Base-by-base conservation (phyloP, 2,329 filamentous ascomycete species). In the Paecilomyces sp. region DNA sequence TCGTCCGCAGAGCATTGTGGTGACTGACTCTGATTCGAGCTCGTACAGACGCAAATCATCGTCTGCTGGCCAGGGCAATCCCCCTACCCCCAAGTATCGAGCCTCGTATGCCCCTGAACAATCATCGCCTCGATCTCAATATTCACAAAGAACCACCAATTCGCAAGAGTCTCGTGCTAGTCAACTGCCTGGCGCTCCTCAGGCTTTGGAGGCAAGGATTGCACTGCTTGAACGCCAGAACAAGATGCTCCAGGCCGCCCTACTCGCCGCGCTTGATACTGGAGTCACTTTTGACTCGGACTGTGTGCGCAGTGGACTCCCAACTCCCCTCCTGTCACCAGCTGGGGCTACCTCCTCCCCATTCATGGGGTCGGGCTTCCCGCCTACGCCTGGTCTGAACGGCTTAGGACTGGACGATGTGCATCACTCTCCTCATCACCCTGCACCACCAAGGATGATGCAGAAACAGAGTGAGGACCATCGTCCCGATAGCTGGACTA, bases 211-310 rank as follows among this genome's bases (percentile, higher is more conserved):
- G 60, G 70, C 70, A 15, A 74, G 74, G 15, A 68, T 77, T 36
- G 68, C 71, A 8, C 69, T 72, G 24, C 70, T 78, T 7, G 75
- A 77, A 59, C 74, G 72, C 13, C 75, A 78, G 56, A 78, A 78
- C 63, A 72, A 73, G 58, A 70, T 77, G 57, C 72, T 78, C 11
- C 75, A 76, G 36, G 75, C 75, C 5, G 75, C 75, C 34, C 69
- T 78, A 9, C 62, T 76, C 33, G 74, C 75, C 1, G 74, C 75
- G 5, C 63, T 77, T 30, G 73, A 77, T 57, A 71, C 71, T 5
- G 73, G 73, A 6, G 68, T 67, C 31, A 74, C 72, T 51, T 68
- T 67, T 18, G 68, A 69, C 47, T 58, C 70, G 2, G 68, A 71
- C 8, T 63, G 65, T 47, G 56, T 73, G 22, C 63, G 65, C 12